Base-by-base conservation (phyloP, 805 yeast genomes). In the Helenozyma rhizophorensis region DNA sequence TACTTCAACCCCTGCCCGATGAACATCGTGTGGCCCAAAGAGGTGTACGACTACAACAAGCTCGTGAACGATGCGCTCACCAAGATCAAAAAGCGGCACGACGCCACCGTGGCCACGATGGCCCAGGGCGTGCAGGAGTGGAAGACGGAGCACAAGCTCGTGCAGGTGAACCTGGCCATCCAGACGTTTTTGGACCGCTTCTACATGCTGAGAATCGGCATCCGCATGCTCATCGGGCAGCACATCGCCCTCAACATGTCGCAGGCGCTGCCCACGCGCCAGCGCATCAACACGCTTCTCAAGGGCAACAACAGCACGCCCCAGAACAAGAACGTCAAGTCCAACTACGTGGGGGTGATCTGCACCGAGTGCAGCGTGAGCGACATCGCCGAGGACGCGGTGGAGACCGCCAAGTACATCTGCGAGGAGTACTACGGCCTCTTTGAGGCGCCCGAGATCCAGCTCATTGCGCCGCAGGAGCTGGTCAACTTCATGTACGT, bases 81-180 rank as follows among this genome's bases (percentile, higher is more conserved):
- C 32, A 76, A 71, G 40, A 87, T 87, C 58, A 88, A 87, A 53
- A 76, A 73, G 43, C 68, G 96, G 21, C 96, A 87, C 56, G 96
- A 88, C 57, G 95, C 95, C 7, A 89, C 95, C 0, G 96, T 88
- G 12, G 80, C 94, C 11, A 86, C 96, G 0, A 80, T 88, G 51
- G 95, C 95, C 1, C 86, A 85, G 45, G 96, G 96, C 22, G 95
- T 88, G 7, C 81, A 82, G 48, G 94, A 86, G 55, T 88, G 96
- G 94, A 87, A 87, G 50, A 70, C 68, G 16, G 60, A 54, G 24
- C 62, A 58, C 55, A 66, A 54, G 32, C 65, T 70, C 9, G 63
- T 70, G 26, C 44, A 72, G 19, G 79, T 83, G 24, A 85, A 83
- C 50, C 71, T 78, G 33, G 76, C 85, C 9, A 78, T 88, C 22